Conservation (phyloP, 2,329 filamentous ascomycete species). For the Alternaria atra region DNA sequence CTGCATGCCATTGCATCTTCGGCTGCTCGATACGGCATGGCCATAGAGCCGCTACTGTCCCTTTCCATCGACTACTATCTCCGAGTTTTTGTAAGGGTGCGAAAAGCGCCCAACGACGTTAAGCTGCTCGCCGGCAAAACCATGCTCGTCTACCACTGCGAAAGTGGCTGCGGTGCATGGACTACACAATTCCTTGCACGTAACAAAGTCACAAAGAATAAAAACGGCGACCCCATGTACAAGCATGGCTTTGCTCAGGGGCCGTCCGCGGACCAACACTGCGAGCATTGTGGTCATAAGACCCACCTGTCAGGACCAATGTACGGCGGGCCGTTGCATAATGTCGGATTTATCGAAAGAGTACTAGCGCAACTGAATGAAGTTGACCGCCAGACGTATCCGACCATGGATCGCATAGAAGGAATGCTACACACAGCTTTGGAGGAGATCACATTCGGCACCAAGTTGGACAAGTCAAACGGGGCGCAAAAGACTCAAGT, state of each 20-base stretch:
- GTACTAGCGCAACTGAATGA: conserved; percentile 77
- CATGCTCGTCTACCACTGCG: conserved; percentile 93
- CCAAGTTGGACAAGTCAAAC: conserved; percentile 26
- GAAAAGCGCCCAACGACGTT: conserved; percentile 81
- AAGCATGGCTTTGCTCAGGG: conserved; percentile 80
- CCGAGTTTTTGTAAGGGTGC: conserved; percentile 84
- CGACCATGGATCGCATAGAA: conserved; percentile 80
- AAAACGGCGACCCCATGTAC: conserved; percentile 73
- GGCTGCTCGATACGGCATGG: conserved; percentile 83
- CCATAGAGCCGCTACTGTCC: conserved; percentile 89
- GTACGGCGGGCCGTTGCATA: conserved; percentile 92
- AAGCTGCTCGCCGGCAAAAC: conserved; percentile 91
- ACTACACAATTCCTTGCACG: conserved; percentile 79
- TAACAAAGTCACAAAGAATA: conserved; percentile 72
- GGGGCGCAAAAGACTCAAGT: conserved; percentile 30
- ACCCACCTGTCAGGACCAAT: conserved; percentile 93
- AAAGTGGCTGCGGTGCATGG: conserved; percentile 91
- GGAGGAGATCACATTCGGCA: conserved; percentile 68
- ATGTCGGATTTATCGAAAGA: conserved; percentile 79
- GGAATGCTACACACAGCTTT: conserved; percentile 91
- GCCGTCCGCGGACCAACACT: conserved; percentile 71
- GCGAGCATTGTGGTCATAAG: conserved; percentile 84
- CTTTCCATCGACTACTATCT: conserved; percentile 97
- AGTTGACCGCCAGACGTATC: conserved; percentile 75
- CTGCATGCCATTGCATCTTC: conserved; percentile 81